Base-by-base conservation (phyloP, 2,329 filamentous ascomycete genomes). In the Leptographium galeiforme region DNA sequence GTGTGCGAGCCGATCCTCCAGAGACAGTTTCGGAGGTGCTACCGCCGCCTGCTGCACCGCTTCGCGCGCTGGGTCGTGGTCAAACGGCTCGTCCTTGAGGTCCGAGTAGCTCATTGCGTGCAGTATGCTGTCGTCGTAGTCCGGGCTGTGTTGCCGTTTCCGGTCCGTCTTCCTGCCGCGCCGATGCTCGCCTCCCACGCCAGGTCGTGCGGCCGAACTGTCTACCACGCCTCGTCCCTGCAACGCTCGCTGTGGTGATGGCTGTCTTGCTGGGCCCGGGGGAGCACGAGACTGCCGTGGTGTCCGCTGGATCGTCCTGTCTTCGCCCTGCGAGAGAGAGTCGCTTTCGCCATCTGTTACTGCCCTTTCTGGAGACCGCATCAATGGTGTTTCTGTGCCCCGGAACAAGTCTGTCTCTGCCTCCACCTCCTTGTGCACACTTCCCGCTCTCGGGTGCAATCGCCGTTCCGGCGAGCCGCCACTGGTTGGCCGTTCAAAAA, bases 81-180 rank as follows among this genome's bases (percentile, higher is more conserved):
- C 78, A 57, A 82, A 82, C 0, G 72, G 68, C 58, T 82, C 74
- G 2, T 67, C 64, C 51, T 67, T 70, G 13, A 82, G 66, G 34
- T 75, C 69, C 2, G 68, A 58, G 61, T 74, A 81, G 45, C 68
- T 68, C 78, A 81, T 82, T 11, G 64, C 63, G 56, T 70, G 70
- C n/a, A 82, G 68, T 43, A 71, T 68, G 45, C 59, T 71, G 61
- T 82, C 78, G 56, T 80, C 75, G 57, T 82, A 82, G 61, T 82
- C 78, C 34, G 71, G 67, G 55, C 68, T 73, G 39, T 63, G 64
- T 2, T 67, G 70, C 14, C 70, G 68, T 38, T 75, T 73, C 53
- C 72, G 74, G 60, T 47, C 51, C 25, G 40, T 50, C 54, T 38
- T 59, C 55, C 49, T 58, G 5, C 55, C 58, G 0, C 53, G 53